Evolutionary conservation across 495 filamentous ascomycete species (phyloP), one percentile per base, ranked within the genome.

Genomic region (Platismatia glauca): DNA sequence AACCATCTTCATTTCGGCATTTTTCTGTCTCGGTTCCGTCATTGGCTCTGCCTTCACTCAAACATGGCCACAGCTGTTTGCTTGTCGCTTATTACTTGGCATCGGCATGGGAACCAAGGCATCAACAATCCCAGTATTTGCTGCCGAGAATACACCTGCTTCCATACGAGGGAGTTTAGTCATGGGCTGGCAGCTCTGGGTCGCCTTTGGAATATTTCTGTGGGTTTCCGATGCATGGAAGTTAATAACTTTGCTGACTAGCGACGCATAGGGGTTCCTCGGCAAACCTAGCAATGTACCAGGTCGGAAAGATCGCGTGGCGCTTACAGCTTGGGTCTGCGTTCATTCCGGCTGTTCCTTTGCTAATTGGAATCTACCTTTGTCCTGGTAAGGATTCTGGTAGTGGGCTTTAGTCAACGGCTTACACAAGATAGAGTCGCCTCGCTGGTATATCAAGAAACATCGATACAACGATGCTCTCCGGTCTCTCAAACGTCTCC

Each of bases 171-270:
- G 90, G 55, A 87, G 82, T 11, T 73, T 95, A n/a, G 86, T 89
- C 43, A 93, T 95, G 89, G 81, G 76, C 20, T 93, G 89, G 89
- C 89, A 95, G 67, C 77, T 91, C 71, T 91, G 89, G 88, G 90
- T 88, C 11, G 89, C 89, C 3, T 91, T 91, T 63, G 88, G 89
- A 44, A 90, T 90, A 67, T 82, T 90, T 66, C 73, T 89, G 9
- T 75, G 62, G 15, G 68, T 16, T 11, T 13, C n/a, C n/a, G n/a
- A n/a, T n/a, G n/a, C n/a, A n/a, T n/a, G n/a, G n/a, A n/a, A n/a
- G n/a, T n/a, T n/a, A n/a, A n/a, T n/a, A n/a, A n/a, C n/a, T n/a
- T 50, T 12, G 22, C 60, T 62, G 43, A 64, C 18, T 52, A 24
- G 1, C n/a, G 43, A 16, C 46, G 43, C 58, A 50, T n/a, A 74